Evolutionary conservation across 805 yeast species (phyloP), one percentile per base, ranked within the genome.

Genomic region (Torulaspora maleeae): DNA sequence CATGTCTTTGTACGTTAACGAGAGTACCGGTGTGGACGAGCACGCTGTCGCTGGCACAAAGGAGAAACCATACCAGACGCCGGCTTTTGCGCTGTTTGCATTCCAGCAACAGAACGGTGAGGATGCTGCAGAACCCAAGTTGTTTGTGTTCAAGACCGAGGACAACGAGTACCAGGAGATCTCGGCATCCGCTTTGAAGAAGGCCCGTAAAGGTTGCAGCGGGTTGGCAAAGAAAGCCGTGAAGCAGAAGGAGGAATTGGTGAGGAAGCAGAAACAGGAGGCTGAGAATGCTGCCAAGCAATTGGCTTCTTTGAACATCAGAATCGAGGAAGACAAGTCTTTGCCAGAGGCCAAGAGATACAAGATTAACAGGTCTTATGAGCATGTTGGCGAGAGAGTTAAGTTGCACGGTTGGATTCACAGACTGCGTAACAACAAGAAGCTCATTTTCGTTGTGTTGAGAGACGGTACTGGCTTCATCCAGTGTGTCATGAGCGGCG

Each of bases 121-220:
- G 25, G 61, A 50, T 38, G 74, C 82, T 48, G 41, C 53, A 25
- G 69, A 66, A 53, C 65, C 67, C 27, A 79, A 78, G 58, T 62
- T 85, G 30, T 70, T 76, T 36, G 77, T 83, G 32, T 80, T 73
- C 69, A 73, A 70, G 52, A 47, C 52, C 12, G 68, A 64, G 48
- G 66, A 61, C 13, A 56, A 56, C 25, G 78, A 75, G 33, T 91
- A 77, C 63, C 77, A 72, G 55, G 91, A 84, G 59, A 90, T 95
- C 62, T 74, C 89, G 13, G 88, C 96, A 4, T 82, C 95, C 43
- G 97, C 96, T 5, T 71, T 91, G 63, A 93, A 93, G 73, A 93
- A 91, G 71, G 97, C 98, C 58, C 87, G 86, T 69, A 93, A 93
- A 68, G 97, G 96, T 49, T 93, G 85, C 46, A 97, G 90, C 27